Percentiles rank a stretch among this genome's conserved stretches.
Evolutionary conservation across 768 basidiomycete genomes (phyloP).

Genomic region (Leccinum incarnatum): DNA sequence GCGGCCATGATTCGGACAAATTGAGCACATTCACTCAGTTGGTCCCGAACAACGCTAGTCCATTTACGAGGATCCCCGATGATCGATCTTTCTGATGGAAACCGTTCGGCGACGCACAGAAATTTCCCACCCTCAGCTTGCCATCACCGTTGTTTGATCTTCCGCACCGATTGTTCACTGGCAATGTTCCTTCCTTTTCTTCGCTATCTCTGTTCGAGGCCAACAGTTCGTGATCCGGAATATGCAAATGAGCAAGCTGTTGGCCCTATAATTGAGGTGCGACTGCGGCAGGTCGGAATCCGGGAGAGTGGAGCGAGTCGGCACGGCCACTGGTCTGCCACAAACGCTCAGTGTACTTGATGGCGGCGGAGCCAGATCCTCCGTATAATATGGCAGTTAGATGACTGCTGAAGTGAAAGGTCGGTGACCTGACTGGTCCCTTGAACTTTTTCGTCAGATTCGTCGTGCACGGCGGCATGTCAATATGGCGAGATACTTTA

Average conservation of each 20-base stretch:
- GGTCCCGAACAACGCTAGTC: slow-evolving; percentile 18
- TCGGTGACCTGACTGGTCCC: background rate
- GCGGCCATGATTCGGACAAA: background rate
- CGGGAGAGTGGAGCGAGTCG: background rate
- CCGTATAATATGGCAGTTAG: background rate
- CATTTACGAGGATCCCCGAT: slow-evolving; percentile 17
- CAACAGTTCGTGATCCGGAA: slow-evolving; percentile 1
- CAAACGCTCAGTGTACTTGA: background rate
- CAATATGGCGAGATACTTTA: background rate
- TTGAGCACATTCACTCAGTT: slow-evolving; percentile 1
- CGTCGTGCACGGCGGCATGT: background rate
- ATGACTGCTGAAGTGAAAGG: background rate
- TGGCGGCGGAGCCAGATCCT: background rate
- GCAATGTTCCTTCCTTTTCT: slow-evolving; percentile 2
- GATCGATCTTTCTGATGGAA: slow-evolving; percentile 34
- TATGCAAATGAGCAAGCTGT: background rate
- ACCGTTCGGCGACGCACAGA: slow-evolving; percentile 7
- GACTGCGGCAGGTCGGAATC: background rate
- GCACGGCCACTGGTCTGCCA: background rate
- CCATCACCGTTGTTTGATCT: slow-evolving; percentile 14
- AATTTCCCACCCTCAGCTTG: slow-evolving; percentile 5
- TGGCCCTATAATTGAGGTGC: background rate
- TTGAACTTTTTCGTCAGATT: slow-evolving; percentile 7
- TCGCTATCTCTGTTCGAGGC: background rate
- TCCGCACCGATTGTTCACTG: background rate